Base-by-base conservation (phyloP, 257 asterid genomes). In the Petunia axillaris region DNA sequence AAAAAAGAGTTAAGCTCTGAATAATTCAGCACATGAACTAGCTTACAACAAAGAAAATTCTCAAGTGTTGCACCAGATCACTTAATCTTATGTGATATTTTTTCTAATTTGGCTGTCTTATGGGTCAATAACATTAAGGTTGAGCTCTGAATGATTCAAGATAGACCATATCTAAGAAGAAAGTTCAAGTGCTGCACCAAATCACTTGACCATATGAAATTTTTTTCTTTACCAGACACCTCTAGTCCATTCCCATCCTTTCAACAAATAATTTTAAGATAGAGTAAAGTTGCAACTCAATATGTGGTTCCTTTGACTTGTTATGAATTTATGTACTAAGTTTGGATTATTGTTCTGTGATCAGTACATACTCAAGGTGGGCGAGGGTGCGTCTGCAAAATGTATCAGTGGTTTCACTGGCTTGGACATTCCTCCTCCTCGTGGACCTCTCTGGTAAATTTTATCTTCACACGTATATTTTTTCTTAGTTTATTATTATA, bases 351-450 rank as follows among this genome's bases (percentile, higher is more conserved):
- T 16, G 59, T 64, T 54, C 46, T 53, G 77, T 55, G 36, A 67
- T 8, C 94, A 96, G 98, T 96, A 92, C 87, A 87, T 96, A 82
- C 92, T 96, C 39, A 92, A 94, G 90, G 95, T 94, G 7, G 99
- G 98, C 1, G 98, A 94, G 84, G 98, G 98, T 7, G 50, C 88
- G 9, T 86, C 89, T 55, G 96, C 97, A 60, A 98, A 96, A 41
- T 96, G 99, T 91, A 90, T 96, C 53, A 91, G 98, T 77, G 99
- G 99, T 25, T 96, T 96, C 86, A 93, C 90, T 5, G 99, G 92
- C 37, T 75, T 96, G 7, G 99, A 96, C 64, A 80, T 96, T 14
- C 97, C 99, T 80, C 98, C 99, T 67, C 98, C 99, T 39, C 96
- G 97, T 14, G 99, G 99, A 64, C 99, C 99, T 70, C 98, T 96